A percentile compares a stretch with the other conserved stretches of the same genome.
These are phyloP conservation scores for Fusarium pseudograminearum DNA, from an alignment of 2,329 filamentous ascomycete genomes.

Conservation along the genomic window DNA sequence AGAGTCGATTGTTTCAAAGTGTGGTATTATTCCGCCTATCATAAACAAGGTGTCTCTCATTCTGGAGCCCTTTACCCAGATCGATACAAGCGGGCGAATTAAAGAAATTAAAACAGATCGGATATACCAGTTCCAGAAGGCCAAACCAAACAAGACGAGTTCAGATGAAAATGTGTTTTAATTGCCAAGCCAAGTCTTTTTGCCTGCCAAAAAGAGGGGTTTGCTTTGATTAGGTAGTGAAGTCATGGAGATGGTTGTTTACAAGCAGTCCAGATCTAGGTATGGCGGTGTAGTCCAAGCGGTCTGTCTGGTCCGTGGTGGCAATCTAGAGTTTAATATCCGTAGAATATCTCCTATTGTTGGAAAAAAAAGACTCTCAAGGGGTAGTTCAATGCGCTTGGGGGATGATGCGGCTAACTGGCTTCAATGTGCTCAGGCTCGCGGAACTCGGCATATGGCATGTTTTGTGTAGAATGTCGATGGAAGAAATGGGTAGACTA, in stretches of 20 bases:
- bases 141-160: background rate
- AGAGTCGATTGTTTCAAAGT: slow-evolving; percentile 4
- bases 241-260: background rate
- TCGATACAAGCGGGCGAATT: slow-evolving; percentile 24
- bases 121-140: slow-evolving; percentile 6
- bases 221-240: background rate
- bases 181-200: background rate
- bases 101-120: slow-evolving; percentile 11
- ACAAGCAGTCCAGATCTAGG: background rate
- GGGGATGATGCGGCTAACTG: background rate
- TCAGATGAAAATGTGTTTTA: background rate
- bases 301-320: background rate
- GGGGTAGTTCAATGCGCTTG: background rate
- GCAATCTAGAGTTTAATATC: background rate
- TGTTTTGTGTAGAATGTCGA: background rate
- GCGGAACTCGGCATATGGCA: slow-evolving; percentile 9
- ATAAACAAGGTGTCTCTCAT: background rate
- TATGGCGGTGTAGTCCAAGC: background rate
- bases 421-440: background rate
- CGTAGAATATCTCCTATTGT: background rate
- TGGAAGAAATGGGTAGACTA: background rate
- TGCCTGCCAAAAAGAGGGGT: slow-evolving; percentile 1
- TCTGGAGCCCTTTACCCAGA: slow-evolving; percentile 11
- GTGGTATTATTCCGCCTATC: slow-evolving; percentile 15
- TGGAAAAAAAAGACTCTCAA: background rate